Evolutionary conservation across 2,329 filamentous ascomycete species (phyloP).

Genomic region (Fusarium napiforme): DNA sequence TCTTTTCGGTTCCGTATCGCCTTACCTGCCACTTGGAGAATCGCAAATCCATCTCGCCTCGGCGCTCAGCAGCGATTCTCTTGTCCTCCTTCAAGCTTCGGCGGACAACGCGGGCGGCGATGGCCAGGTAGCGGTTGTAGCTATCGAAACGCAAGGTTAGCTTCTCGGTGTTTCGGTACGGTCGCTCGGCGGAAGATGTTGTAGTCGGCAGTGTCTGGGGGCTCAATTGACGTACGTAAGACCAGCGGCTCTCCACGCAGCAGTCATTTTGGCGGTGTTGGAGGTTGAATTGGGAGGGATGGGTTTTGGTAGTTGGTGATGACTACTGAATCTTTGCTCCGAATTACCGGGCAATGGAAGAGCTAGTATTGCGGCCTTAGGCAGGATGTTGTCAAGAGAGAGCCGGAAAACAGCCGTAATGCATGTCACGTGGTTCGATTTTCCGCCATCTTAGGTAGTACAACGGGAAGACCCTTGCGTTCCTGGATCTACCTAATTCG

Average conservation of each 20-base stretch:
- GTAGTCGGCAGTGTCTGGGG: constrained; percentile 15
- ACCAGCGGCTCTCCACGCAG: constrained; percentile 98
- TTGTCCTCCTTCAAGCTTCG: constrained; percentile 96
- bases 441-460: background rate
- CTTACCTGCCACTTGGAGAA: constrained; percentile 95
- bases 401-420: constrained; percentile 31
- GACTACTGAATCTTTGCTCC: constrained; percentile 52
- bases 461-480: background rate
- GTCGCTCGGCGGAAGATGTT: constrained; percentile 12
- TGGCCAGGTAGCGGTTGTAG: constrained; percentile 99
- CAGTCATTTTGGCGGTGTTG: constrained; percentile 81
- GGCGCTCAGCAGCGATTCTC: constrained; percentile 86
- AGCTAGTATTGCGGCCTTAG: constrained; percentile 47
- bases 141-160: constrained; percentile 63
- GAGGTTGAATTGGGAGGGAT: constrained; percentile 44
- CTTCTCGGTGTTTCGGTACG: constrained; percentile 39
- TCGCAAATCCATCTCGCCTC: constrained; percentile 88
- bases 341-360: constrained; percentile 45
- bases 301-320: constrained; percentile 49
- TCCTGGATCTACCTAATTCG: constrained; percentile 3
- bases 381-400: constrained; percentile 29
- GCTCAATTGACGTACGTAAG: constrained; percentile 78
- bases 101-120: constrained; percentile 94
- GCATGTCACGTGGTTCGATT: constrained; percentile 10
- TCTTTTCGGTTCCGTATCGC: constrained; percentile 16